Conservation (phyloP, 108 stramenopile species). For the Nitzschia palea region DNA sequence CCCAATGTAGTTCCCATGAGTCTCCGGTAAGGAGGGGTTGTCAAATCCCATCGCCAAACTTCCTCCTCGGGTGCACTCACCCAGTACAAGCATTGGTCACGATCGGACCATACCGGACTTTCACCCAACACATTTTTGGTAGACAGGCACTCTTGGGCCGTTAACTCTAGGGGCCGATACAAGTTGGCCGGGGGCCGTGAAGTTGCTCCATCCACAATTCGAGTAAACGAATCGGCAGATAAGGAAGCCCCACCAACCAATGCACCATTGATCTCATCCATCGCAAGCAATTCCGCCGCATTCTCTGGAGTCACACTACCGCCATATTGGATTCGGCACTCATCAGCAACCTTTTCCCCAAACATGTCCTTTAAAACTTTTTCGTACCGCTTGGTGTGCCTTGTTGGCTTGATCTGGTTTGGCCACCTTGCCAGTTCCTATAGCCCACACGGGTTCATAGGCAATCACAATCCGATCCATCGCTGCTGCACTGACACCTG, state of each 20-base stretch:
- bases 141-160: slow-evolving; percentile 37
- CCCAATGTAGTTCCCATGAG: slow-evolving; percentile 58
- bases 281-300: slow-evolving; percentile 67
- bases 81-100: slow-evolving; percentile 64
- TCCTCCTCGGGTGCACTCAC: slow-evolving; percentile 70
- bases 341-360: slow-evolving; percentile 46
- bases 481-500: slow-evolving; percentile 54
- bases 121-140: slow-evolving; percentile 70
- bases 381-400: slow-evolving; percentile 53
- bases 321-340: slow-evolving; percentile 72
- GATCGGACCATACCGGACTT: slow-evolving; percentile 60
- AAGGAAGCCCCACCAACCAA: slow-evolving; percentile 83
- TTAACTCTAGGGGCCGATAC: slow-evolving; percentile 29
- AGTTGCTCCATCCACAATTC: slow-evolving; percentile 64
- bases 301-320: slow-evolving; percentile 76
- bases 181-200: slow-evolving; percentile 13
- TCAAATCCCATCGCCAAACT: slow-evolving; percentile 63
- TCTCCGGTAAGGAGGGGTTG: slow-evolving; percentile 51
- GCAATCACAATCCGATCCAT: slow-evolving; percentile 72
- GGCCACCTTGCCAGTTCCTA: slow-evolving; percentile 88
- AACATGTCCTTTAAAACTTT: slow-evolving; percentile 46
- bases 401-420: slow-evolving; percentile 70
- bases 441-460: slow-evolving; percentile 96
- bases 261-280: slow-evolving; percentile 81
- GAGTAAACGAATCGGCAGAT: slow-evolving; percentile 71